A percentile compares a stretch with the other conserved stretches of the same genome.
Evolutionary conservation across 768 basidiomycete genomes (phyloP).

Genomic region (Gymnopilus dilepis): DNA sequence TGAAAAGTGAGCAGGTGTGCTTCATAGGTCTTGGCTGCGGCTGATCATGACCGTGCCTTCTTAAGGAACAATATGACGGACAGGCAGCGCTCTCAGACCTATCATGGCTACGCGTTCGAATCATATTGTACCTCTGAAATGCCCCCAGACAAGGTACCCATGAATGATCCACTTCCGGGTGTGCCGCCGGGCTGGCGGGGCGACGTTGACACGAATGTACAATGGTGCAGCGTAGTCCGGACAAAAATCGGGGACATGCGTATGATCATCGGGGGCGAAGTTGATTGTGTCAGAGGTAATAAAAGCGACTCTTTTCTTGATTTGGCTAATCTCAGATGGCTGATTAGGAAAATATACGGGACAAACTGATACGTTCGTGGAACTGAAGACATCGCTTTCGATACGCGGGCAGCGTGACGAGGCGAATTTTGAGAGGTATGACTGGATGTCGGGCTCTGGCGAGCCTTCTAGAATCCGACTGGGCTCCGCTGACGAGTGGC

Average conservation of each 20-base stretch:
- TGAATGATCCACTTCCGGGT: slow-evolving; percentile 24
- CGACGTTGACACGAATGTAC: slow-evolving; percentile 85
- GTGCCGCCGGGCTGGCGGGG: slow-evolving; percentile 71
- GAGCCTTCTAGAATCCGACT: slow-evolving; percentile 6
- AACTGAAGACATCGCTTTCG: slow-evolving; percentile 83
- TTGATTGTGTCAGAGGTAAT: slow-evolving; percentile 84
- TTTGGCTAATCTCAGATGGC: slow-evolving; percentile 18
- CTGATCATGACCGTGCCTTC: not conserved
- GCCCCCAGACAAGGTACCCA: slow-evolving; percentile 33
- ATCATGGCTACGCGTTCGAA: slow-evolving; percentile 91
- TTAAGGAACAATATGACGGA: slow-evolving; percentile 69
- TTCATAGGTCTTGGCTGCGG: not conserved
- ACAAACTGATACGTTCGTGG: slow-evolving; percentile 72
- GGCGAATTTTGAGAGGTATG: slow-evolving; percentile 78
- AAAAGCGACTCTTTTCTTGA: not conserved
- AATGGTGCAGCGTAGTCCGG: slow-evolving; percentile 91
- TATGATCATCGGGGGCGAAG: slow-evolving; percentile 86
- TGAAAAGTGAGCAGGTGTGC: slow-evolving; percentile 61
- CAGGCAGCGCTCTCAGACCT: slow-evolving; percentile 66
- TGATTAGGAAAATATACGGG: slow-evolving; percentile 62
- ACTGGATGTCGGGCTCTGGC: slow-evolving; percentile 13
- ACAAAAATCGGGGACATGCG: slow-evolving; percentile 78
- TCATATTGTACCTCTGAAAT: slow-evolving; percentile 76
- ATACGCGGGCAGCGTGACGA: slow-evolving; percentile 72
- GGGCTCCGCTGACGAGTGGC: slow-evolving; percentile 8